Conservation (phyloP, 2,329 filamentous ascomycete genomes). For the Lachnellula cervina region DNA sequence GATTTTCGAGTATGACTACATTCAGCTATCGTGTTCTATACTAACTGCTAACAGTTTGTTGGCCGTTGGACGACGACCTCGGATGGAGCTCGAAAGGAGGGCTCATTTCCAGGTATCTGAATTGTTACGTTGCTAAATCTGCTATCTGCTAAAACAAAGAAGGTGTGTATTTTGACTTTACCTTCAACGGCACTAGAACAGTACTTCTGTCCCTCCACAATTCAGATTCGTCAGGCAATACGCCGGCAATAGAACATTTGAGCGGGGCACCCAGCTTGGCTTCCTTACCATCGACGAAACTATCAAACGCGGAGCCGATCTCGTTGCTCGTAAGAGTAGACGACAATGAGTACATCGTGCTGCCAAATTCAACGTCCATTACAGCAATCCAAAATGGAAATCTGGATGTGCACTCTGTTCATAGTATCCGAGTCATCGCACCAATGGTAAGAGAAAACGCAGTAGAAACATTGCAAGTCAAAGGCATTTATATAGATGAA, state of each 20-base stretch:
- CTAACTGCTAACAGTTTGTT: constrained; percentile 21
- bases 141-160: not conserved
- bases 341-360: constrained; percentile 24
- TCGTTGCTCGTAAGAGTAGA: constrained; percentile 25
- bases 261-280: not conserved
- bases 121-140: not conserved
- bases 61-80: constrained; percentile 22
- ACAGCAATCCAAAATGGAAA: constrained; percentile 14
- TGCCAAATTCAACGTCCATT: constrained; percentile 22
- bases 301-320: constrained; percentile 17
- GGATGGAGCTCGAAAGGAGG: constrained; percentile 20
- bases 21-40: not conserved
- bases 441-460: constrained; percentile 17
- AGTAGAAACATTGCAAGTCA: constrained; percentile 22
- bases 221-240: not conserved
- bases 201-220: constrained; percentile 23
- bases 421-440: constrained; percentile 25
- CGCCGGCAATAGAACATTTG: not conserved
- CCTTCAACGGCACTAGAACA: constrained; percentile 17
- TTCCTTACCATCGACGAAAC: constrained; percentile 14
- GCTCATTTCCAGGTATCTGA: constrained; percentile 24
- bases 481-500: constrained; percentile 25
- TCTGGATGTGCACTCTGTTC: constrained; percentile 11
- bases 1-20: constrained; percentile 17
- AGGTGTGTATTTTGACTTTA: constrained; percentile 27